Conservation (phyloP, 768 basidiomycete species). For the Pleurotus cornucopiae region DNA sequence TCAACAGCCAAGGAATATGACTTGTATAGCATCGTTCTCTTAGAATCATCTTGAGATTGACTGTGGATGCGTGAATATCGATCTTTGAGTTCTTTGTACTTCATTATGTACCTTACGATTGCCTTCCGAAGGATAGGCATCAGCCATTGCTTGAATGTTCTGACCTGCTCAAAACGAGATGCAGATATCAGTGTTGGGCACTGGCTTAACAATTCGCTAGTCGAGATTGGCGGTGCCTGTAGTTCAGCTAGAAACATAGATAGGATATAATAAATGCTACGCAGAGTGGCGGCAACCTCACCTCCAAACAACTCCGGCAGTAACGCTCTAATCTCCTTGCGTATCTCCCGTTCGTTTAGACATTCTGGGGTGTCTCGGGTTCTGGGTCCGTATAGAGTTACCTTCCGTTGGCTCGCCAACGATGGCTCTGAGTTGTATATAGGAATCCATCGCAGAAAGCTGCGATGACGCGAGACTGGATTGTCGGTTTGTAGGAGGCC, state of each 20-base stretch:
- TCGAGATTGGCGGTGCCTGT: conserved; percentile 25
- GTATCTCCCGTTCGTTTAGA: conserved; percentile 61
- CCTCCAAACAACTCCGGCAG: conserved; percentile 71
- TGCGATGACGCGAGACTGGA: conserved; percentile 57
- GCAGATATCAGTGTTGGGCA: conserved; percentile 49
- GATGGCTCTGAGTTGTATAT: conserved; percentile 56
- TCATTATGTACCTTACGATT: conserved; percentile 39
- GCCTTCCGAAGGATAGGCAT: conserved; percentile 62
- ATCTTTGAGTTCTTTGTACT: neutral
- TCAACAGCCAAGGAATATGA: conserved; percentile 56
- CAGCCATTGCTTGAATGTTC: conserved; percentile 69
- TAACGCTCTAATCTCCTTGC: conserved; percentile 60
- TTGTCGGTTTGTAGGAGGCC: conserved; percentile 43
- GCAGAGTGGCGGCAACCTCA: conserved; percentile 14
- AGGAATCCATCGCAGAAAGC: conserved; percentile 70
- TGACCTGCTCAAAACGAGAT: conserved; percentile 71
- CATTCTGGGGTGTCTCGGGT: conserved; percentile 72
- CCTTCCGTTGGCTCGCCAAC: conserved; percentile 63
- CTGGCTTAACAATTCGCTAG: conserved; percentile 30
- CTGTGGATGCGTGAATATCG: conserved; percentile 6
- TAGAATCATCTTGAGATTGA: conserved; percentile 20
- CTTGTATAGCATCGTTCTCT: conserved; percentile 37
- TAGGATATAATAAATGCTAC: neutral
- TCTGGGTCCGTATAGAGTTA: conserved; percentile 65
- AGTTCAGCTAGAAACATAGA: conserved; percentile 26